Evolutionary conservation across 345 rosid genomes (phyloP), one percentile per base, ranked within the genome.

Genomic region (Eutrema japonicum): DNA sequence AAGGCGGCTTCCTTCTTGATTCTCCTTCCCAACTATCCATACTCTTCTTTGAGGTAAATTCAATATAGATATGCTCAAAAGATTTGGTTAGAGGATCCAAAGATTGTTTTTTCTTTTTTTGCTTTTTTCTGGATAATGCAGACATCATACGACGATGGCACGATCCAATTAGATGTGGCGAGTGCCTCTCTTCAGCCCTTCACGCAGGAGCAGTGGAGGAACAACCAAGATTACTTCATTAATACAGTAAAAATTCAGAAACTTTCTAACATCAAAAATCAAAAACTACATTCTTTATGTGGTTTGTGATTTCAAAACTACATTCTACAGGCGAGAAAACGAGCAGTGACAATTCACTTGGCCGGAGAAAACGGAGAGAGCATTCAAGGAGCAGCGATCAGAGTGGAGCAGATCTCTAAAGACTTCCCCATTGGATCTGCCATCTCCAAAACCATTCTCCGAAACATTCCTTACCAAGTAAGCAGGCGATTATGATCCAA

Each of bases 361-460:
- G 71, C 96, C 13, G 80, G 87, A 72, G 77, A 56, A 72, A 59
- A 77, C 0, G 98, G 97, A 42, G 78, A 76, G 37, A 83, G 60
- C 73, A 45, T 89, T 69, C 80, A 81, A 79, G 96, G 85, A 46
- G 92, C 89, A 30, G 18, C 43, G 50, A 48, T 93, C 33, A 77
- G 66, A 6, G 27, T 85, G 14, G 67, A 86, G 14, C 94, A 93
- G 70, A 72, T 88, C 81, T 83, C 91, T 4, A 91, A 82, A 68
- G 97, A 85, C 70, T 91, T 94, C 78, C 96, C 95, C 1, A 69
- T 88, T 72, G 96, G 97, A 16, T 91, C 97, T 18, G 89, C 97
- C 42, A 89, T 91, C 56, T 85, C 97, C 29, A 84, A 77, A 27
- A 85, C 89, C 52, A 89, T 91, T 67, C 85, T 89, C 1, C 90